Evolutionary conservation across 2,329 filamentous ascomycete species (phyloP), one percentile per base, ranked within the genome.

Genomic region (Exserohilum turcica): DNA sequence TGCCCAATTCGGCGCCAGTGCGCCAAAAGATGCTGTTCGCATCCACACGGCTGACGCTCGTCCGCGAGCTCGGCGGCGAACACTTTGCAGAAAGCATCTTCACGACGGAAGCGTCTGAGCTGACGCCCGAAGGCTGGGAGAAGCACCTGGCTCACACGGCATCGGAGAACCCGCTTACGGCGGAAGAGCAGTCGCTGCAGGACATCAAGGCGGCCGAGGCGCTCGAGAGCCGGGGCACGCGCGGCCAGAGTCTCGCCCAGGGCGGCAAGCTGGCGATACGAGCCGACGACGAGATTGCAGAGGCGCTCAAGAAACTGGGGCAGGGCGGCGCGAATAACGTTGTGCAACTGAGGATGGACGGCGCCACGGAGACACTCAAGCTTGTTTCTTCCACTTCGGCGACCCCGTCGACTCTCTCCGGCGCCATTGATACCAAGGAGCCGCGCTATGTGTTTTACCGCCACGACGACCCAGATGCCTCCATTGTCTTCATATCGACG

Each of bases 21-120:
- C 86, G 90, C 33, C 88, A 91, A 72, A 94, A 94, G 80, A 94
- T 91, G 87, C 83, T 94, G 18, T 92, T 93, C 73, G 90, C 90
- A 5, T 84, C 86, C 19, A 92, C 90, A 24, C 84, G 89, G 8
- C 79, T 92, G 64, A 90, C 89, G 0, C 81, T 94, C 1, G 83
- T 88, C 43, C 84, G 90, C 36, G 89, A 93, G 75, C 80, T 94
- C 8, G 90, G 91, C 39, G 84, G 85, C 48, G 90, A 94, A 72
- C 82, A 91, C 66, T 93, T 94, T 75, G 79, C 87, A 45, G 88
- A 92, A 71, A 88, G 84, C 19, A 80, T 93, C 36, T 91, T 92
- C 70, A 84, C 83, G 9, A 93, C 89, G 1, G 84, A 81, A 35
- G 78, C 85, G 19, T 82, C 85, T 16, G 90, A 94, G 76, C 77